phyloP scores from a whole-genome alignment of 192 early-diverging fungal species.

The Kickxella alabastrina region DNA sequence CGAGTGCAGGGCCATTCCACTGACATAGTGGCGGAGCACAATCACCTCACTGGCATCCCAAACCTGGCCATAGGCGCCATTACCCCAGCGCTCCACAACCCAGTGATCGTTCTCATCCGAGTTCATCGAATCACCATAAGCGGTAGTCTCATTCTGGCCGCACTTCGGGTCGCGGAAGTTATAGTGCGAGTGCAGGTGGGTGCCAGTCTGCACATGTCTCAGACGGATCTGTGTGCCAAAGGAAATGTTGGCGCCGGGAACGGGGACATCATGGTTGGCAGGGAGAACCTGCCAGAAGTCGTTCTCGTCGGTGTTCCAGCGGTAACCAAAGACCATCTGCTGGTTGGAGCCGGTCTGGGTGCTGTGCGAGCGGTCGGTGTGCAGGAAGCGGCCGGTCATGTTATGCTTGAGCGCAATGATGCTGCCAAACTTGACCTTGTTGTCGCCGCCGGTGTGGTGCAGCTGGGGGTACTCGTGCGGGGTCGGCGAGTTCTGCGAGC shows the following conservation, averaged over 20 bases:
- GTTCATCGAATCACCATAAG: constrained; percentile 48
- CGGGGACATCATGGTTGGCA: constrained; percentile 35
- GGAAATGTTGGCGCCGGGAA: constrained; percentile 39
- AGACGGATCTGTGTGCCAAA: constrained; percentile 54
- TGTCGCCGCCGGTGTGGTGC: constrained; percentile 26
- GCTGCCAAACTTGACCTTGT: constrained; percentile 43
- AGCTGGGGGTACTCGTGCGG: constrained; percentile 43
- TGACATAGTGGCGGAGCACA: constrained; percentile 51
- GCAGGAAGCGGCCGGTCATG: constrained; percentile 54
- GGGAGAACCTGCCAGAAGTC: constrained; percentile 57
- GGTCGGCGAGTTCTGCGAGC: constrained; percentile 40
- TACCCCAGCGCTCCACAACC: constrained; percentile 52
- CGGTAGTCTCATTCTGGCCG: constrained; percentile 58
- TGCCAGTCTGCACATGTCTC: constrained; percentile 50
- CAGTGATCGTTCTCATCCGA: constrained; percentile 60
- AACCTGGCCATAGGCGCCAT: constrained; percentile 43
- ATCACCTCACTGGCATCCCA: constrained; percentile 51
- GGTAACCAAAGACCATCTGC: constrained; percentile 54
- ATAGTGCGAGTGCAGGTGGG: constrained; percentile 57
- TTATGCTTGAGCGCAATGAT: constrained; percentile 57
- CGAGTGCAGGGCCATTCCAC: constrained; percentile 52
- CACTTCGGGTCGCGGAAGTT: constrained; percentile 44
- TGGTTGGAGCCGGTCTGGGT: constrained; percentile 54
- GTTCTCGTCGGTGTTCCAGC: constrained; percentile 42
- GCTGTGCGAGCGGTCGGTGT: constrained; percentile 40